Evolutionary conservation across 140 eudicot species (phyloP), one percentile per base, ranked within the genome.

Genomic region (Oenanthe javanica): DNA sequence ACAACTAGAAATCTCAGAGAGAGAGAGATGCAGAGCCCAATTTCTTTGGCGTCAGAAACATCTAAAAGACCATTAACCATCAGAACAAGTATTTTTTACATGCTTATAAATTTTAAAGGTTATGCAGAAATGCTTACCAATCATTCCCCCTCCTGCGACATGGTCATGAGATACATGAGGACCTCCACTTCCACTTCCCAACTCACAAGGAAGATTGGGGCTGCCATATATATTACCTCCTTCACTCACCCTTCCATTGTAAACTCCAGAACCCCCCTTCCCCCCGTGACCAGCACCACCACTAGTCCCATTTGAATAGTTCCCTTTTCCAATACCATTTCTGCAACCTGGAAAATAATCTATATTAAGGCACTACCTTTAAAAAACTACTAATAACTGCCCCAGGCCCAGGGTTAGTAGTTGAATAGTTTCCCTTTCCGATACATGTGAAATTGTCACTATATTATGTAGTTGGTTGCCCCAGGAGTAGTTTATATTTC

Each of bases 261-360:
- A 92, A 81, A 84, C 79, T 48, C 97, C 98, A 43, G 88, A 85
- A 21, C 98, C 98, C 51, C 98, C 98, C 86, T 84, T 87, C 67
- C 98, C 98, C 10, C 98, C 98, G 81, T 94, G 98, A 57, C 98
- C 98, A 83, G 96, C 98, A 76, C 98, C 98, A 81, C 93, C 96
- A 70, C 97, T 92, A 57, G 94, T 94, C 54, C 98, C 98, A 85
- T 92, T 89, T 74, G 96, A 89, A 85, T 86, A 92, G 80, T 87
- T 90, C 76, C 97, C 98, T 84, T 61, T 79, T 72, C 98, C 98
- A 80, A 89, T 69, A 83, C 98, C 98, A 63, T 87, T 90, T 80
- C 82, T 84, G 87, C 98, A 94, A 76, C 98, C 98, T 94, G 87
- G 21, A 87, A 79, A 71, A 40, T n/a, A 36, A 69, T 18, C 59